Evolutionary conservation across 805 yeast species (phyloP), one percentile per base, ranked within the genome.

Genomic region (Suhomyces sp.): DNA sequence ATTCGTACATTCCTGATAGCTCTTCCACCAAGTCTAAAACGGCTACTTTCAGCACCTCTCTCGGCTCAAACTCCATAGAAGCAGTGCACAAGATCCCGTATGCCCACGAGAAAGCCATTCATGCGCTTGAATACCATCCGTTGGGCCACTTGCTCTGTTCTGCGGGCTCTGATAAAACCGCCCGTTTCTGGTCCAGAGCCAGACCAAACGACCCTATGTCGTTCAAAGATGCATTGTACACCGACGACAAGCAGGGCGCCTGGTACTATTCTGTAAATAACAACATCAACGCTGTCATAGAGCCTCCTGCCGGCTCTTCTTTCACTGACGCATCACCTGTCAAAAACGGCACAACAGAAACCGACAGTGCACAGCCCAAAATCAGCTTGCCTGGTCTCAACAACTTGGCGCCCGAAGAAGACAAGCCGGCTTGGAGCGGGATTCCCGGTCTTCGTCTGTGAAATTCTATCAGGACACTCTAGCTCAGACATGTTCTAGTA

Each of bases 71-170:
- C 12, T 17, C 48, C 27, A 6, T 36, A 6, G 27, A 36, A 22
- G 49, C 57, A 46, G 72, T 72, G 38, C 92, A 87, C 62, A 69
- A 71, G 15, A 88, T 94, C 35, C 97, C 97, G 2, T 86, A 82
- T 69, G 99, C 98, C 0, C 99, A 94, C 68, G 97, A 91, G 63
- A 88, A 89, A 72, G 96, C 96, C 3, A 84, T 94, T 49, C 91
- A 93, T 69, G 84, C 96, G 3, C 69, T 94, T 52, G 93, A 92
- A 55, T 94, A 91, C 66, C 97, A 92, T 69, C 98, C 98, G 2
- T 74, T 88, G 61, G 99, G 99, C 3, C 97, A 94, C 70, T 74
- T 93, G 48, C 73, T 94, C 35, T 85, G 96, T 51, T 85, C 97
- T 6, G 98, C 97, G 0, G 93, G 97, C 17, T 90, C 94, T 53